Evolutionary conservation across 805 yeast genomes (phyloP), one percentile per base, ranked within the genome.

Genomic region (Isabelozyma gotoi): DNA sequence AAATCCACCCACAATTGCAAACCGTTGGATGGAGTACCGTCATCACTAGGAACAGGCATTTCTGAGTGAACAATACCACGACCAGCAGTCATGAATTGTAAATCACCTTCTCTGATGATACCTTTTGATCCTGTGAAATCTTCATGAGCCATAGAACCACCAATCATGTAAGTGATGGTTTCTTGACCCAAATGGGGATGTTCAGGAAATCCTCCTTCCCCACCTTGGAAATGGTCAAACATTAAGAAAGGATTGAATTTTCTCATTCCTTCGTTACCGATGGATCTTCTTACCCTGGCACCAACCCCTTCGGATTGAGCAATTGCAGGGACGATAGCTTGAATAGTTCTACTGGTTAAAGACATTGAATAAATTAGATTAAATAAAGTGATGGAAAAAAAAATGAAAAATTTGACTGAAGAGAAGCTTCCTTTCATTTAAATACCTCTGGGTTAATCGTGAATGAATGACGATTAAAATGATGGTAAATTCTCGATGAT

Each of bases 21-120:
- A 47, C 96, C 96, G 42, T 71, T 74, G 21, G 67, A 65, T 16
- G 68, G 66, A 16, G 77, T 65, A 1, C 83, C 80, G 33, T 74
- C 75, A 32, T 76, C 71, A 16, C 69, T 71, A 32, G 73, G 69
- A 29, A 82, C 82, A 7, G 96, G 96, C 80, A 88, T 88, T 59
- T 89, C 96, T 2, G 89, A 78, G 62, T 88, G 96, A 42, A 86
- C 86, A 31, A 88, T 80, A 40, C 95, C 97, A 53, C 77, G 78
- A 46, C 96, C 96, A 4, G 96, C 96, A 19, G 96, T 89, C 96
- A 89, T 89, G 63, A 89, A 88, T 63, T 89, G 97, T 51, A 90
- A 70, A 60, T 89, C 97, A 44, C 96, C 96, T 6, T 88, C 80
- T 48, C 78, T 74, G 41, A 90, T 67, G 7, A 87, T 73, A 43